Conservation (phyloP, 2,329 filamentous ascomycete genomes). For the Ampelomyces quisqualis region DNA sequence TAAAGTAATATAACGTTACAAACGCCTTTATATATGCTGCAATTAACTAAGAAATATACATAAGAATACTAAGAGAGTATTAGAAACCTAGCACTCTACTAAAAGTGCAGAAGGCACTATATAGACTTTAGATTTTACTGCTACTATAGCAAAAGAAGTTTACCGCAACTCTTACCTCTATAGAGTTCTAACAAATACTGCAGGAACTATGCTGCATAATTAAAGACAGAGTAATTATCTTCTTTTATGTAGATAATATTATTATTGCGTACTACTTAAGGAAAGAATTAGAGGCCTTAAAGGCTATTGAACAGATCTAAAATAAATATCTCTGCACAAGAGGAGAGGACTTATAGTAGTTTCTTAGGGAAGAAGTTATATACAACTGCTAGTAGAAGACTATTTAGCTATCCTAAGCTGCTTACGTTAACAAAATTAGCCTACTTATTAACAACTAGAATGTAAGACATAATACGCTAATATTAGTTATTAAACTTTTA, state of each 20-base stretch:
- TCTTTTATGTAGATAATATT: constrained; percentile 10
- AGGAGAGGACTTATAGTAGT: constrained; percentile 10
- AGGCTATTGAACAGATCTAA: constrained; percentile 1
- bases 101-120: constrained; percentile 5
- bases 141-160: constrained; percentile 7
- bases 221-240: constrained; percentile 6
- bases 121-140: constrained; percentile 4
- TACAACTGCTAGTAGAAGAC: background rate
- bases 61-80: constrained; percentile 3
- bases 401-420: constrained; percentile 1
- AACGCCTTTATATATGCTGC: constrained; percentile 5
- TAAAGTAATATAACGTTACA: constrained; percentile 5
- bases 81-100: constrained; percentile 1
- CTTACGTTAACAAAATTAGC: background rate
- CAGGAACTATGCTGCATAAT: constrained; percentile 10
- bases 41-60: constrained; percentile 7
- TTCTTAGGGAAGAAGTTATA: constrained; percentile 8
- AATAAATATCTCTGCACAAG: constrained; percentile 3
- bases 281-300: background rate
- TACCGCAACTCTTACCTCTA: constrained; percentile 1
- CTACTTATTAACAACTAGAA: background rate
- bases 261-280: constrained; percentile 5
- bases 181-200: constrained; percentile 4
- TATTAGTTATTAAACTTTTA: background rate
- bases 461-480: background rate